Evolutionary conservation across 2,329 filamentous ascomycete genomes (phyloP), one percentile per base, ranked within the genome.

Genomic region (Aspergillus puulaauensis): DNA sequence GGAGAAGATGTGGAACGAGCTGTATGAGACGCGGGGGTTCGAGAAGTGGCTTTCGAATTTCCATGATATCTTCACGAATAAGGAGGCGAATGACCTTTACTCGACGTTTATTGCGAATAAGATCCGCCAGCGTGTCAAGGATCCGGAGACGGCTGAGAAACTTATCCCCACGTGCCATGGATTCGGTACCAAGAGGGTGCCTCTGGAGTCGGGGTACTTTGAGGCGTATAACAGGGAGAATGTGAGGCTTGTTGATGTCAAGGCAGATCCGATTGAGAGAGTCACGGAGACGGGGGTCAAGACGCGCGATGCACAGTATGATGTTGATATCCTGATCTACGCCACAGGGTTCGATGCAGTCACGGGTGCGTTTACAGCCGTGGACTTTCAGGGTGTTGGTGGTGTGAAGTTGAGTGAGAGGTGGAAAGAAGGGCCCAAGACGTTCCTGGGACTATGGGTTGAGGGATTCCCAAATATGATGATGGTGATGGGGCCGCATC

Each of bases 91-190:
- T 64, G 67, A 76, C n/a, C 75, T 80, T 57, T 74, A 78, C 0
- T 86, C 86, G 64, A 71, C 80, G 3, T 86, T 85, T 67, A 86
- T 83, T 81, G 74, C 73, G 2, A 75, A 76, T 58, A 84, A 83
- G 68, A 79, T 79, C 0, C 75, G 82, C 0, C 73, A 70, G 12
- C 77, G 83, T 2, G 76, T 87, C 44, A 70, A 74, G 0, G 80
- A 86, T 55, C 76, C 82, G 0, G 70, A 70, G 24, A 77, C 79
- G 60, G 71, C 77, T 24, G 79, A 84, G 14, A 59, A 86, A 2
- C 73, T 86, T 6, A 83, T 83, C 0, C 85, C 84, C 0, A 62
- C 75, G 8, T 67, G 80, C 46, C 81, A 86, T 55, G 79, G 74
- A 24, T 86, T 83, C 63, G 84, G 82, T 7, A 73, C 78, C 41